Evolutionary conservation across 257 asterid genomes (phyloP), one percentile per base, ranked within the genome.

Genomic region (Ajuga chamaepitys): DNA sequence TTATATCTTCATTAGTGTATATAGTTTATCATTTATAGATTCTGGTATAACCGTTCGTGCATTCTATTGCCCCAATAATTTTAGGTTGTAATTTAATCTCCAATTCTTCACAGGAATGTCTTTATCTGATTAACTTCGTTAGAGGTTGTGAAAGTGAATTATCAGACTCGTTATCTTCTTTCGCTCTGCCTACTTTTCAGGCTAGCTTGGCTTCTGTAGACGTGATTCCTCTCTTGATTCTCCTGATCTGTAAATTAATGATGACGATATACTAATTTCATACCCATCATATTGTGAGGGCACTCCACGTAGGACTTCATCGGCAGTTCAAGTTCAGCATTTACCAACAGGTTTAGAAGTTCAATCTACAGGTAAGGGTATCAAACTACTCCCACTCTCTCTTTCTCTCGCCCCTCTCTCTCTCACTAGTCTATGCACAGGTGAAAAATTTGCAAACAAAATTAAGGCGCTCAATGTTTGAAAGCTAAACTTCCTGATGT

Each of bases 391-490:
- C 26, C 22, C 8, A 4, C 37, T 30, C 4, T 30, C 4, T 30
- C 37, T n/a, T n/a, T n/a, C n/a, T n/a, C n/a, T n/a, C n/a, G n/a
- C 37, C 37, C 37, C 37, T 30, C 37, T 1, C 0, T 59, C 70
- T 47, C 37, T 12, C 35, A 40, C 46, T 20, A 12, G 56, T 54
- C 70, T 42, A 6, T 67, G 57, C 17, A 20, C 82, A 85, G 95
- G 95, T 64, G 97, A 87, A 78, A 82, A 92, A 79, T 84, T 90
- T 70, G 95, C 95, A 2, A 90, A 90, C 79, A 85, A 85, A 81
- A 75, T 83, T 9, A 89, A 85, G 78, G 95, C 95, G 26, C 77
- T 90, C 7, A 83, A 90, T 71, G 95, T 17, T 71, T 90, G 47
- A 90, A 87, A 76, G 91, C 95, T 38, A 90, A 80, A 45, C 91